Base-by-base conservation (phyloP, 805 yeast species). In the Tetrapisispora fleetii region DNA sequence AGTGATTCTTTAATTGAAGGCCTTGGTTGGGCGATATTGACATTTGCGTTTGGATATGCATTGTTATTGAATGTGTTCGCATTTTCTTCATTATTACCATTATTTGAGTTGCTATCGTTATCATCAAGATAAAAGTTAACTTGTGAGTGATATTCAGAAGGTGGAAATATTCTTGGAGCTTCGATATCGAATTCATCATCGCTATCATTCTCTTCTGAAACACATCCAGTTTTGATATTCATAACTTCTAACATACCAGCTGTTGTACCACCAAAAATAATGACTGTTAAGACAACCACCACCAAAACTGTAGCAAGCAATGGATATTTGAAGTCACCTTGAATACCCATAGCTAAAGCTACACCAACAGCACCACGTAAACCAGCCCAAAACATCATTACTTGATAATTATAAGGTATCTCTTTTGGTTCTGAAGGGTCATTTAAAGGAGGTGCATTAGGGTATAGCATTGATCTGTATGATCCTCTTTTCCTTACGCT, bases 381-480 rank as follows among this genome's bases (percentile, higher is more conserved):
- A 3, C 99, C 99, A 2, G 99, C 99, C 99, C 99, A 93, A 65
- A 93, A 93, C 45, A 91, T 88, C 99, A 93, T 93, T 86, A 89
- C 88, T 69, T 93, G 99, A 67, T 93, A 93, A 52, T 84, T 87
- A 59, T 87, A 91, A 24, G 96, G 93, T 52, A 93, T 89, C 68
- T 91, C 98, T 58, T 89, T 96, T 1, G 85, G 84, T 17, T 53
- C 43, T 4, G 53, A 46, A 24, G 50, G 50, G n/a, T 52, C 50
- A 40, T 22, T 40, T 18, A 28, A 18, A 7, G 37, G 37, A 13
- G 37, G 19, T n/a, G 37, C 18, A 22, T 37, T 27, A 27, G 45
- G 28, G 22, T 33, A 22, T 4, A 37, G n/a, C 18, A 37, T 32
- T 11, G 69, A 57, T 7, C 79, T 80, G 46, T 67, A 57, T 21